Evolutionary conservation across 2,329 filamentous ascomycete genomes (phyloP), one percentile per base, ranked within the genome.

Genomic region (Sclerotinia glacialis): DNA sequence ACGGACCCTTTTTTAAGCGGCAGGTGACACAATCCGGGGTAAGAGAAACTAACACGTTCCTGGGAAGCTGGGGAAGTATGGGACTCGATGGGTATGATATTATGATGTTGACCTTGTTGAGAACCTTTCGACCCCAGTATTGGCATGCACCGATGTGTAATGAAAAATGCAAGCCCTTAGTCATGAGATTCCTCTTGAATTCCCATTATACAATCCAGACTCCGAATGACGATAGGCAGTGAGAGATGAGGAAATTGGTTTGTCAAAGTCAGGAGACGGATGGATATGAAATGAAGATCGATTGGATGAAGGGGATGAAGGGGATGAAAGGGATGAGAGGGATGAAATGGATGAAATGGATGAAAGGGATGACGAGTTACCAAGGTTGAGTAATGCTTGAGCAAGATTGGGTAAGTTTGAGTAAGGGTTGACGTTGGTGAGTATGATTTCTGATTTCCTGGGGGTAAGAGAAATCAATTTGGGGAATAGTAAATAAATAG

Each of bases 1-100:
- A 60, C 64, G 46, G 54, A 60, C 46, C 53, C 37, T 44, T 47
- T 46, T 52, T 64, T 64, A 44, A 64, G 47, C 49, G 69, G 69
- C 71, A 71, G 68, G 66, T 73, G 71, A 71, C 62, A 55, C 49
- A 70, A 70, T 73, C 71, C 53, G 72, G 71, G 71, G 72, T 71
- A 72, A 65, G 64, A 53, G 55, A 52, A 64, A 62, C 60, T 56
- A 58, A 65, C 37, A 66, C 44, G 34, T 26, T 56, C 63, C 50
- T 40, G 55, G 47, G 46, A 67, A 65, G 61, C 28, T 64, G 61
- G 61, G 44, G 34, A 47, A 56, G 21, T 44, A 26, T 50, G 54
- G 42, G 37, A 52, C 46, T 60, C 46, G 42, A 65, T 63, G 47
- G 49, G 42, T 59, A n/a, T 37, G 44, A 46, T 37, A n/a, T 26